Evolutionary conservation across 2,329 filamentous ascomycete genomes (phyloP).

Genomic region (Juglanconis oblonga): DNA sequence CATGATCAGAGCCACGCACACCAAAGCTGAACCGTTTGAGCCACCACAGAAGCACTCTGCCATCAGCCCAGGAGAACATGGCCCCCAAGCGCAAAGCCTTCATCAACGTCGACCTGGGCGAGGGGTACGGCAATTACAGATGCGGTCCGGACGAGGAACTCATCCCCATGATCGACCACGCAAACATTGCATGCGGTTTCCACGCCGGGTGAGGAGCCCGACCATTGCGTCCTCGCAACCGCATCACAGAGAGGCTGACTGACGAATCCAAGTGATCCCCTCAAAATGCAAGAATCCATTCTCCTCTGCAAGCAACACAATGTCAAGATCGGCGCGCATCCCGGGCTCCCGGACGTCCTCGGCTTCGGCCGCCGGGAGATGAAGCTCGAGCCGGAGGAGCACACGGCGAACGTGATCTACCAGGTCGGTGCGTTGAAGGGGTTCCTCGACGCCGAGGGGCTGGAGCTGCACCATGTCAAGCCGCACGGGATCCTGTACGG

Average conservation of each 20-base stretch:
- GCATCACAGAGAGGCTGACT: slow-evolving; percentile 32
- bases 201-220: slow-evolving; percentile 57
- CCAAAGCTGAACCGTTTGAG: slow-evolving; percentile 1
- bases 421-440: slow-evolving; percentile 62
- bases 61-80: not conserved
- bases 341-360: slow-evolving; percentile 61
- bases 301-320: slow-evolving; percentile 54
- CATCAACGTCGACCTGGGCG: slow-evolving; percentile 45
- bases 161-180: slow-evolving; percentile 57
- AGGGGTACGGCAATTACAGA: slow-evolving; percentile 43
- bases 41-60: not conserved
- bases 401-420: slow-evolving; percentile 57
- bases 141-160: slow-evolving; percentile 56
- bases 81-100: slow-evolving; percentile 16
- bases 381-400: slow-evolving; percentile 53
- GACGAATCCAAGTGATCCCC: slow-evolving; percentile 49
- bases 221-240: not conserved
- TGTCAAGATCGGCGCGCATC: slow-evolving; percentile 60
- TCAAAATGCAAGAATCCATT: slow-evolving; percentile 63
- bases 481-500: slow-evolving; percentile 43
- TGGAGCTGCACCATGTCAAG: slow-evolving; percentile 60
- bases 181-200: slow-evolving; percentile 59
- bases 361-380: slow-evolving; percentile 64
- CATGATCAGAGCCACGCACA: slow-evolving; percentile 4
- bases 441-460: slow-evolving; percentile 54